Evolutionary conservation across 1,284 basidiomycete genomes (phyloP), one percentile per base, ranked within the genome.

Genomic region (Garcileccinum viscosum): DNA sequence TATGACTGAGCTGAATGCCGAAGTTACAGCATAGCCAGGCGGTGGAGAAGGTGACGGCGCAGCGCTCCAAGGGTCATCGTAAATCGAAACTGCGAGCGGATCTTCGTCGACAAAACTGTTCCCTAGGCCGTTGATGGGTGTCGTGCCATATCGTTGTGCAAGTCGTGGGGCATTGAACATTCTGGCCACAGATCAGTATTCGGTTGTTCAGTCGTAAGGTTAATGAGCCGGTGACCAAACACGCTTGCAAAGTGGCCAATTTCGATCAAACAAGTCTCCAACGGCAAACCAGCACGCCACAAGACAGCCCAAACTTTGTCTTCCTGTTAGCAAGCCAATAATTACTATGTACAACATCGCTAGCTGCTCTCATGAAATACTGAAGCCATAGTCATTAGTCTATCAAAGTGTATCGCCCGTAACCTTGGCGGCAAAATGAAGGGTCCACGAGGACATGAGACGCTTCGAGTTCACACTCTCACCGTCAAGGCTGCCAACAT

Each of bases 51-150:
- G 94, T 69, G 90, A 92, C 3, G 94, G 94, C 11, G 89, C 86
- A 68, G 92, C 85, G 76, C 92, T 94, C 95, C 95, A 97, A 24
- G 95, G 95, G 82, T 97, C 95, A 73, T 89, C 94, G 78, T 94
- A 94, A 15, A 89, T 88, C 5, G 93, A 94, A 73, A 82, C 85
- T 8, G 91, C 87, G 27, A 95, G 86, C 2, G 93, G 94, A 75
- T 94, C 89, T 72, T 93, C 90, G 71, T 90, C 89, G 38, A 93
- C 90, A 77, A 90, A 92, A 79, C 90, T 93, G 37, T 84, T 88
- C 44, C 90, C 90, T 71, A 93, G 87, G 47, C 87, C 88, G 56
- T 84, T 85, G 33, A 84, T 85, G 4, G 89, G 83, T 35, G 85
- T 84, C 50, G 83, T 82, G 63, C 85, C 83, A 76, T 93, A 93